phyloP scores from a whole-genome alignment of 2,329 filamentous ascomycete genomes.

The Colletotrichum sp. region DNA sequence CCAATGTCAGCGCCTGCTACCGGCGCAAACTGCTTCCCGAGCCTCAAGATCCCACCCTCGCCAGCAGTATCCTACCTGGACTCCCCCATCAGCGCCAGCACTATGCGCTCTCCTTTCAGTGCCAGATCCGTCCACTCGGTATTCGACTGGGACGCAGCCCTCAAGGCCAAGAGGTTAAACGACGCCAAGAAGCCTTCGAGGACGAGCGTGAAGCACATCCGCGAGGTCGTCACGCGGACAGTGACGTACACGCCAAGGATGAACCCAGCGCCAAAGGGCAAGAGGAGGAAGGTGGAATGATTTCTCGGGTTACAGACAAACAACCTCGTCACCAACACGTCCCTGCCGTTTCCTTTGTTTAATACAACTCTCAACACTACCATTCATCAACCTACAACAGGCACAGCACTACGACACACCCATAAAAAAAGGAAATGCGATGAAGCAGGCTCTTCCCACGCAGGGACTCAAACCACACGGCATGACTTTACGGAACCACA shows the following conservation, averaged over 20 bases:
- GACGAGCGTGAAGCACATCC: conserved; percentile 72
- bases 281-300: conserved; percentile 75
- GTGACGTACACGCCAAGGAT: conserved; percentile 89
- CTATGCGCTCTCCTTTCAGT: conserved; percentile 75
- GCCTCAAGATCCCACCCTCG: conserved; percentile 79
- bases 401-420: conserved; percentile 7
- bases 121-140: conserved; percentile 69
- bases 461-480: conserved; percentile 1
- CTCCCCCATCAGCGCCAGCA: conserved; percentile 74
- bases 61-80: conserved; percentile 70
- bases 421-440: conserved; percentile 8
- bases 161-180: conserved; percentile 69
- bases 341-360: conserved; percentile 12
- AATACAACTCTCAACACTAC: neutral
- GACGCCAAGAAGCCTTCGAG: conserved; percentile 59
- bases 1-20: conserved; percentile 66
- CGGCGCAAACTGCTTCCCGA: conserved; percentile 63
- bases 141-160: conserved; percentile 78
- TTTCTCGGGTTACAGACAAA: neutral
- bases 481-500: conserved; percentile 19
- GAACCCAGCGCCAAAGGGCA: conserved; percentile 89
- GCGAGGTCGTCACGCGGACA: conserved; percentile 92
- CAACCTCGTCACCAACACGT: neutral
- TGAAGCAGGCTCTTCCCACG: conserved; percentile 22
- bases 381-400: neutral